These are phyloP conservation scores for Blastocystis sp. DNA, from an alignment of 352 stramenopile species.

Conservation along the genomic window DNA sequence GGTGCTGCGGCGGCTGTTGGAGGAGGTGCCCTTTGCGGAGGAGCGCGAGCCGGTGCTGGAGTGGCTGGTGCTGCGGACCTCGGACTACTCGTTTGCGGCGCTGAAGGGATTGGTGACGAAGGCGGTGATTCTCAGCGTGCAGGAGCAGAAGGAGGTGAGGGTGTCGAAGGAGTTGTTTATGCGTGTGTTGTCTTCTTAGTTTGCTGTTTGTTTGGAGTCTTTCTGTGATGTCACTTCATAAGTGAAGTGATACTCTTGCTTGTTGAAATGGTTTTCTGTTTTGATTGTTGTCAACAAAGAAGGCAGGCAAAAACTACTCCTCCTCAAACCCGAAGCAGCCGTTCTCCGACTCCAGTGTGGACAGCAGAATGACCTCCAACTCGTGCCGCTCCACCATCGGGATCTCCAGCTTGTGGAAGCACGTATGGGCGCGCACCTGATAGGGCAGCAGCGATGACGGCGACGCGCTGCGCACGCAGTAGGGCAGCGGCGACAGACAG, in stretches of 20 bases:
- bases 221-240: too few species aligned
- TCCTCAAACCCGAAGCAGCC: constrained; percentile 63
- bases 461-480: neutral
- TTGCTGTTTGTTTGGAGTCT: neutral
- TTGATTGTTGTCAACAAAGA: too few species aligned
- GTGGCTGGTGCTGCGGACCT: constrained; percentile 28
- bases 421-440: constrained; percentile 49
- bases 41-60: neutral
- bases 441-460: neutral
- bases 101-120: neutral
- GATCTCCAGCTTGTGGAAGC: constrained; percentile 65
- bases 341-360: constrained; percentile 58
- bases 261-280: too few species aligned
- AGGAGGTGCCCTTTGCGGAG: constrained; percentile 48
- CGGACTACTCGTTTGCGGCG: neutral
- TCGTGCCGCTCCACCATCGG: constrained; percentile 24
- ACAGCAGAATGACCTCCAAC: constrained; percentile 26
- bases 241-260: too few species aligned
- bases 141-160: neutral
- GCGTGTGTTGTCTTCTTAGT: neutral
- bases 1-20: constrained; percentile 23
- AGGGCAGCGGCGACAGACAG: constrained; percentile 43
- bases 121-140: neutral
- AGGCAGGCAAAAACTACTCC: constrained; percentile 4
- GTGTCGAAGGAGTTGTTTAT: neutral